A percentile compares a stretch with the other conserved stretches of the same genome.
Evolutionary conservation across 2,329 filamentous ascomycete species (phyloP).

Genomic region (Helotiales sp.): DNA sequence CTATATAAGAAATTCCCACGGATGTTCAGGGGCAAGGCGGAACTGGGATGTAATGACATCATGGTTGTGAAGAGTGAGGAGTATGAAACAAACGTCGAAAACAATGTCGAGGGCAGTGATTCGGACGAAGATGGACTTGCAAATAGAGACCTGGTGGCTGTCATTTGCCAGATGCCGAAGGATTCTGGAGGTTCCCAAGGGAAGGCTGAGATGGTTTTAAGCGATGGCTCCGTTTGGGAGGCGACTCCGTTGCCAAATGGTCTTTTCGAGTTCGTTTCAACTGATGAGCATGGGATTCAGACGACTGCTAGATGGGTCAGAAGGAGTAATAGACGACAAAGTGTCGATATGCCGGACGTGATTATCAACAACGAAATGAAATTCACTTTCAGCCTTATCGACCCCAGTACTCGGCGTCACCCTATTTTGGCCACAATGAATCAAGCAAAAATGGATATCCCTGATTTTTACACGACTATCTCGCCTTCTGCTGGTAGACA

Average conservation of each 20-base stretch:
- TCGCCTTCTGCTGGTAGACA: conserved; percentile 55
- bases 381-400: conserved; percentile 80
- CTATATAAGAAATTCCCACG: conserved; percentile 66
- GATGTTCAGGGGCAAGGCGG: conserved; percentile 66
- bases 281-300: conserved; percentile 58
- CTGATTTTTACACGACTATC: conserved; percentile 68
- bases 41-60: conserved; percentile 71
- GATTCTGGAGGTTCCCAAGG: conserved; percentile 52
- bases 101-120: conserved; percentile 58
- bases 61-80: conserved; percentile 74
- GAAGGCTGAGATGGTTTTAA: conserved; percentile 66
- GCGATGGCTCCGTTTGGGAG: conserved; percentile 64
- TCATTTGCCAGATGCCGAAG: conserved; percentile 66
- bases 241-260: conserved; percentile 58
- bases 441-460: conserved; percentile 67
- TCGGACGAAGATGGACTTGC: conserved; percentile 56
- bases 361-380: conserved; percentile 51
- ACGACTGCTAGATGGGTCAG: conserved; percentile 74
- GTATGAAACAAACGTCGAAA: conserved; percentile 58
- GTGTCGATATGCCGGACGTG: conserved; percentile 35
- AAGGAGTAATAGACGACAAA: conserved; percentile 47
- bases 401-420: conserved; percentile 70
- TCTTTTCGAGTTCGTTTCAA: conserved; percentile 67
- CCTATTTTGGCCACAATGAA: conserved; percentile 75
- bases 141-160: conserved; percentile 64